Base-by-base conservation (phyloP, 192 early-diverging fungal species). In the Backusella circina region DNA sequence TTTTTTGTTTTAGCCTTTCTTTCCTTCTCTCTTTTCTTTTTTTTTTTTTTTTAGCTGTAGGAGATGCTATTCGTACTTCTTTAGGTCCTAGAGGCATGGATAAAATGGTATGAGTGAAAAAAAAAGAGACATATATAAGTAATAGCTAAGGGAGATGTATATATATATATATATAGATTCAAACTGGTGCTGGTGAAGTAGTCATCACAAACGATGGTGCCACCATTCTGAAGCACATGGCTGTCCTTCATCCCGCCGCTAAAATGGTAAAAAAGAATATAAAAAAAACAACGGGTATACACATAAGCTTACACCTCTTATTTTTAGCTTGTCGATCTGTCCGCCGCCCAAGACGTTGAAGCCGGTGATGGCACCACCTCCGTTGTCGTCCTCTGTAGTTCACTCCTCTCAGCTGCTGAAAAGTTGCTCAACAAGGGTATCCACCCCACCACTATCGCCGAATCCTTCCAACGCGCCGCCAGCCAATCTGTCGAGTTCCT, bases 301-400 rank as follows among this genome's bases (percentile, higher is more conserved):
- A 6, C 0, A 68, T 21, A 23, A 3, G 38, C 39, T 30, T 4
- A 37, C 3, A 5, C 8, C 21, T n/a, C n/a, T n/a, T n/a, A n/a
- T 23, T 68, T 66, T 10, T 77, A 96, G 94, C 86, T 99, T 67
- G 98, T 99, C 61, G 98, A 98, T 82, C 82, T 99, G 74, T 99
- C 98, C 39, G 96, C 96, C 54, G 98, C 98, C 26, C 98, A 99
- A 86, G 98, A 99, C 84, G 92, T 99, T 15, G 98, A 98, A 84
- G 98, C 98, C 65, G 98, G 98, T 74, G 98, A 99, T 80, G 98
- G 98, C 71, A 99, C 98, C 5, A 99, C 98, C 2, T 98, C 97
- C 5, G 98, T 99, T 57, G 98, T 99, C 67, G 97, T 99, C 10
- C 82, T 98, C 35, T 95, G 95, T 31, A 95, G 98, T 69, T 93